These are phyloP conservation scores for Yarrowia keelungensis DNA, from an alignment of 805 yeast species.

Conservation along the genomic window DNA sequence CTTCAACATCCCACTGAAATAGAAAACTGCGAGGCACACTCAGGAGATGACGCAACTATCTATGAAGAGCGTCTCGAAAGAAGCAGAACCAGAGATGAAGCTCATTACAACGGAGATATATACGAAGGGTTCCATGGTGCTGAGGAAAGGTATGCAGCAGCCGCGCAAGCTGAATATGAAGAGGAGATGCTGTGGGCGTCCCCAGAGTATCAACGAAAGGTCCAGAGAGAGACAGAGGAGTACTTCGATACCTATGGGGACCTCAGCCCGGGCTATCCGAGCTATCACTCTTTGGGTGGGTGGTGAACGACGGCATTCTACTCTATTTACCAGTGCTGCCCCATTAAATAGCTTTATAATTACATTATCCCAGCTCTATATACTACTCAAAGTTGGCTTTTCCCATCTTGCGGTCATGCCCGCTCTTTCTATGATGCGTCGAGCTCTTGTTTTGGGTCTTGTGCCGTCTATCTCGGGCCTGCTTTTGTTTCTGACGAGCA, in stretches of 20 bases:
- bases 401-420: conserved; percentile 35
- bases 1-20: not conserved
- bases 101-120: not conserved
- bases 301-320: no score
- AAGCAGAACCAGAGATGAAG: not conserved
- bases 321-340: no score
- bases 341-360: not conserved
- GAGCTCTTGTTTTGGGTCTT: conserved; percentile 37
- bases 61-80: not conserved
- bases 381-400: conserved; percentile 23
- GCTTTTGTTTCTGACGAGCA: conserved; percentile 26
- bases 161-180: not conserved
- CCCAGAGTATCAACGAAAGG: no score
- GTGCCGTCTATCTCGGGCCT: conserved; percentile 36
- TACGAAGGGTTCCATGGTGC: not conserved
- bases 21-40: not conserved
- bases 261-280: no score
- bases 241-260: no score
- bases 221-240: no score
- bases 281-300: no score
- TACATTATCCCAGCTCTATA: not conserved
- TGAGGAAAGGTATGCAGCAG: no score
- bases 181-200: not conserved
- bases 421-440: conserved; percentile 36
- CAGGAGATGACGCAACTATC: not conserved